Conservation (phyloP, 805 yeast species). For the Starmerella riodocensis region DNA sequence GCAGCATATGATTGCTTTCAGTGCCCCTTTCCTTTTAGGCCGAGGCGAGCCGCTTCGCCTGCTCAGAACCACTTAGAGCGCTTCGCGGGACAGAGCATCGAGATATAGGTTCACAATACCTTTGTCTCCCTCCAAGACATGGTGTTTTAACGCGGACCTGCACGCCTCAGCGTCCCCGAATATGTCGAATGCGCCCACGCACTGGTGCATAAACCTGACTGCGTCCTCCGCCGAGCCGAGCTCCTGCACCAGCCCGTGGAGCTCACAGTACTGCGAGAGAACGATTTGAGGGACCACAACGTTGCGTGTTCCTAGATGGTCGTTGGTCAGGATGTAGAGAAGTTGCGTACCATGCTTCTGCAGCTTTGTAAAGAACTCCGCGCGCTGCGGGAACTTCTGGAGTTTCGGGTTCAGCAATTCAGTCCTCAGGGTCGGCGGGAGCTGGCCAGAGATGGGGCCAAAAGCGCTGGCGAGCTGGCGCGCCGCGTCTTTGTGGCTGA, state of each 20-base stretch:
- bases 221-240: not conserved
- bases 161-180: constrained; percentile 8
- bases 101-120: constrained; percentile 17
- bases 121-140: constrained; percentile 10
- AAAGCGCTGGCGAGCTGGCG: constrained; percentile 7
- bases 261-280: constrained; percentile 9
- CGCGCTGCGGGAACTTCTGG: constrained; percentile 12
- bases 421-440: constrained; percentile 14
- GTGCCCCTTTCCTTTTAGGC: too few relatives aligned
- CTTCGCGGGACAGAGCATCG: constrained; percentile 10
- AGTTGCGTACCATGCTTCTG: constrained; percentile 7
- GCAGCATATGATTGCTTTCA: too few relatives aligned
- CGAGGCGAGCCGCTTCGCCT: too few relatives aligned
- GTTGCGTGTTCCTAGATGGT: constrained; percentile 20
- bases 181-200: constrained; percentile 13
- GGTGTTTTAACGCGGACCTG: constrained; percentile 6
- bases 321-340: constrained; percentile 14
- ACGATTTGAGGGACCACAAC: constrained; percentile 10
- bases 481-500: not conserved
- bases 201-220: constrained; percentile 1
- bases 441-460: constrained; percentile 8
- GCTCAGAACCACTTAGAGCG: too few relatives aligned
- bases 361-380: constrained; percentile 12
- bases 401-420: constrained; percentile 18
- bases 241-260: constrained; percentile 6